phyloP scores from a whole-genome alignment of 805 yeast species.

The Sporopachydermia quercuum region DNA sequence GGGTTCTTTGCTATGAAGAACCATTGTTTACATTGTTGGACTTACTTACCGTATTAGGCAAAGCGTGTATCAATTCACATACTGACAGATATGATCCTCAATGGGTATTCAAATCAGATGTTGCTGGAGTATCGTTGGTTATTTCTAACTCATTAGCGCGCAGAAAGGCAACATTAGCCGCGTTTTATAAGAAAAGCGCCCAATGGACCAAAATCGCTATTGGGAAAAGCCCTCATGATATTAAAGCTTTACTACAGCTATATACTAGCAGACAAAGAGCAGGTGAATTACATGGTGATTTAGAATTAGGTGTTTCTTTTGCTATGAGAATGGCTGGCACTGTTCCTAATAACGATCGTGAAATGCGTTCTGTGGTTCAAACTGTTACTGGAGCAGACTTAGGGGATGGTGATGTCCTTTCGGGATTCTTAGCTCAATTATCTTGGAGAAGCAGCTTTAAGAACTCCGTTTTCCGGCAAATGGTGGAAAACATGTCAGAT shows the following conservation, averaged over 20 bases:
- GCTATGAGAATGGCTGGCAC: slow-evolving; percentile 81
- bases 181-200: slow-evolving; percentile 41
- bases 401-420: slow-evolving; percentile 37
- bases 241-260: slow-evolving; percentile 63
- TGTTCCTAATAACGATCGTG: slow-evolving; percentile 52
- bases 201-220: slow-evolving; percentile 54
- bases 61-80: slow-evolving; percentile 72
- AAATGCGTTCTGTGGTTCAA: slow-evolving; percentile 31
- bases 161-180: slow-evolving; percentile 53
- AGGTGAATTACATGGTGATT: slow-evolving; percentile 23
- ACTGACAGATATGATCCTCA: slow-evolving; percentile 75
- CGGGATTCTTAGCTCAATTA: slow-evolving; percentile 64
- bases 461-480: slow-evolving; percentile 7
- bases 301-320: slow-evolving; percentile 75
- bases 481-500: neutral
- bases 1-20: slow-evolving; percentile 58
- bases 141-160: slow-evolving; percentile 66
- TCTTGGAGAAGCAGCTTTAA: slow-evolving; percentile 45
- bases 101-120: slow-evolving; percentile 39
- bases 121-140: slow-evolving; percentile 30
- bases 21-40: slow-evolving; percentile 73
- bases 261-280: slow-evolving; percentile 43
- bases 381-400: slow-evolving; percentile 21
- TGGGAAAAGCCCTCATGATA: slow-evolving; percentile 49
- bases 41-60: slow-evolving; percentile 59